Evolutionary conservation across 495 filamentous ascomycete genomes (phyloP).

Genomic region (Friedmanniomyces endolithicus): DNA sequence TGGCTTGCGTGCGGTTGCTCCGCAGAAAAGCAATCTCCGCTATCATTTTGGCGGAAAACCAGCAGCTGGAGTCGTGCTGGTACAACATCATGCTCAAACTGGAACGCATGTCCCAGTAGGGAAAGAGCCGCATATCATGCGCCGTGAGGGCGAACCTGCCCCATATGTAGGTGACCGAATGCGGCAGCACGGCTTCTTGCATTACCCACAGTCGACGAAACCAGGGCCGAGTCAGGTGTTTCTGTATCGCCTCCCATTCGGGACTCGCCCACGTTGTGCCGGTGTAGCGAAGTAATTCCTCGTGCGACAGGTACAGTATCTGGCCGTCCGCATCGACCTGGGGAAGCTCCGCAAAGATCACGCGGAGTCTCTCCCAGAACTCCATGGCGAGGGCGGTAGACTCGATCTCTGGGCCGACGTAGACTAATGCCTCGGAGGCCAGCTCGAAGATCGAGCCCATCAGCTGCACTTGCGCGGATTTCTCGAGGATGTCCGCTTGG

Average conservation of each 20-base stretch:
- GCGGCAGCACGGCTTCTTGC: slow-evolving; percentile 17
- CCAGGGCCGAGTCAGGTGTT: slow-evolving; percentile 16
- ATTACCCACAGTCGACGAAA: slow-evolving; percentile 24
- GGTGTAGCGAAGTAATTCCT: background rate
- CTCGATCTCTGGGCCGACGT: background rate
- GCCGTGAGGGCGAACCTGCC: background rate
- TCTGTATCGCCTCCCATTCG: background rate
- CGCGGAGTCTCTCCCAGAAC: background rate
- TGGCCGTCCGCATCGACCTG: background rate
- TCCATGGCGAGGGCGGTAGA: background rate
- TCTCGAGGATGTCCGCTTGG: background rate
- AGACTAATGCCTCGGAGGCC: background rate
- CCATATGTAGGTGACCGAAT: background rate
- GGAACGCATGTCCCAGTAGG: background rate
- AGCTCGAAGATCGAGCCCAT: slow-evolving; percentile 1
- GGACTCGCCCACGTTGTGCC: background rate
- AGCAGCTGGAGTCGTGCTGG: background rate
- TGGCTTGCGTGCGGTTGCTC: background rate
- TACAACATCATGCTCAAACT: background rate
- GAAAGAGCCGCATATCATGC: background rate
- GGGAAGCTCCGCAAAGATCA: background rate
- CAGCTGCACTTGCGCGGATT: background rate
- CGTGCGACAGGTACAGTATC: background rate
- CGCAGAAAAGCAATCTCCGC: background rate
- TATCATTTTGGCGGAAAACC: background rate